phyloP scores from a whole-genome alignment of 2,329 filamentous ascomycete genomes.

The Huntiella bhutanensis region DNA sequence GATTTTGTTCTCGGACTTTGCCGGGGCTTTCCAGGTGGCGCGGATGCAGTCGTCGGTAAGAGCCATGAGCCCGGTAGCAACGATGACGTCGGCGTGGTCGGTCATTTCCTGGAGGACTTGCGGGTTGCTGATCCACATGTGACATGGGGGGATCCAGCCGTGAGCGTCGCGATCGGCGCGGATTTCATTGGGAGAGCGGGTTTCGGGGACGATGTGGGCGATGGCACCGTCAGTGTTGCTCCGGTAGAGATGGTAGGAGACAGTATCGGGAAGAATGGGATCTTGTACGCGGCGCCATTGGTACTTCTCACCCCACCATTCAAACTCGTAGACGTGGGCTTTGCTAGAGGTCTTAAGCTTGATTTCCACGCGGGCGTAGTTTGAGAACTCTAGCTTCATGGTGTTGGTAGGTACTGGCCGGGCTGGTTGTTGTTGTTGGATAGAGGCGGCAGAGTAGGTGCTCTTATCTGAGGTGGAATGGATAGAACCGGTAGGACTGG shows the following conservation, averaged over 20 bases:
- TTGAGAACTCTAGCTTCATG: slow-evolving; percentile 86
- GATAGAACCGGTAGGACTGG: background rate
- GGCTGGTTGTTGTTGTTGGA: slow-evolving; percentile 15
- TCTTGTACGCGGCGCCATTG: slow-evolving; percentile 60
- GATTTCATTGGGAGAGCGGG: slow-evolving; percentile 50
- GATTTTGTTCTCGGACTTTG: slow-evolving; percentile 16
- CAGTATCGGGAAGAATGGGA: slow-evolving; percentile 42
- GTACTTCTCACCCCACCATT: slow-evolving; percentile 82
- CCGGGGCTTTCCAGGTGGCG: slow-evolving; percentile 38
- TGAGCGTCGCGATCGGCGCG: slow-evolving; percentile 57
- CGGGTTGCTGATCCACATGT: slow-evolving; percentile 73
- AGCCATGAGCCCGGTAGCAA: slow-evolving; percentile 74
- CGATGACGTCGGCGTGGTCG: slow-evolving; percentile 74
- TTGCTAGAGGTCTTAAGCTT: slow-evolving; percentile 42
- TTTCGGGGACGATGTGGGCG: slow-evolving; percentile 72
- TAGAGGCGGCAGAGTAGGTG: slow-evolving; percentile 12
- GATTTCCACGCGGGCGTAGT: slow-evolving; percentile 84
- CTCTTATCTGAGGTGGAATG: slow-evolving; percentile 5
- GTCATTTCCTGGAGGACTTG: slow-evolving; percentile 48
- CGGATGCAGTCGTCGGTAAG: slow-evolving; percentile 87
- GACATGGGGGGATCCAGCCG: slow-evolving; percentile 78
- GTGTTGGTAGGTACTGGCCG: slow-evolving; percentile 45
- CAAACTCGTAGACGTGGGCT: slow-evolving; percentile 69
- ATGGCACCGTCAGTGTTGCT: slow-evolving; percentile 43
- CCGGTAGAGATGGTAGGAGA: slow-evolving; percentile 65